These are phyloP conservation scores for Trypanosoma theileri DNA, from an alignment of 208 protist species.

Conservation along the genomic window DNA sequence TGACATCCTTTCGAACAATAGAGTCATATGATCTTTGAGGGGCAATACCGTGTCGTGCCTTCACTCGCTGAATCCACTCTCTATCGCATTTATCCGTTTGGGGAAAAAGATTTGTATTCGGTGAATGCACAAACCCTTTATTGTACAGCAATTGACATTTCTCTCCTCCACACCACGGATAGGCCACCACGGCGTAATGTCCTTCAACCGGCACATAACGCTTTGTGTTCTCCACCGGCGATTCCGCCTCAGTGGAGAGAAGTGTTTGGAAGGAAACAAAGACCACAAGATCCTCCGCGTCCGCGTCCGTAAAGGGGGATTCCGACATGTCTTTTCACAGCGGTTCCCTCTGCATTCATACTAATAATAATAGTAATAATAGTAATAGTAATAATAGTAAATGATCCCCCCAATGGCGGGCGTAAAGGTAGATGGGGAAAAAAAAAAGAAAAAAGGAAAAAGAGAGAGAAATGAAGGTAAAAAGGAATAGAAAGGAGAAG, in stretches of 20 bases:
- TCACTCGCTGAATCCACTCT: slow-evolving; percentile 10
- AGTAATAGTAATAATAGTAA: too few species aligned
- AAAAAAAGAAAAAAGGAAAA: slow-evolving; percentile 19
- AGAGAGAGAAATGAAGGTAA: slow-evolving; percentile 9
- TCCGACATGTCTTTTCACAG: slow-evolving; percentile 13
- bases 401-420: not conserved
- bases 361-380: too few species aligned
- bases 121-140: slow-evolving; percentile 13
- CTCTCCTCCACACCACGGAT: slow-evolving; percentile 13
- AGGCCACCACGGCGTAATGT: slow-evolving; percentile 10
- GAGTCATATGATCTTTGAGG: not conserved
- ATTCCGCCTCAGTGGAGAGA: not conserved
- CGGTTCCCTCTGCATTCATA: too few species aligned
- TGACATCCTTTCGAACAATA: not conserved
- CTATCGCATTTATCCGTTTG: not conserved
- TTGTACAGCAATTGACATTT: slow-evolving; percentile 8
- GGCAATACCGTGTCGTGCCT: slow-evolving; percentile 11
- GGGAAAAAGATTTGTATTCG: not conserved
- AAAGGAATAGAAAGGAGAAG: not conserved
- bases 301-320: not conserved
- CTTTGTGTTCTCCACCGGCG: not conserved
- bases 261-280: slow-evolving; percentile 24
- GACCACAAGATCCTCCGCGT: slow-evolving; percentile 16
- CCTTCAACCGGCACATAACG: slow-evolving; percentile 19
- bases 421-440: slow-evolving; percentile 5